phyloP scores from a whole-genome alignment of 805 yeast species.

The Lipomyces yamanashiensis region DNA sequence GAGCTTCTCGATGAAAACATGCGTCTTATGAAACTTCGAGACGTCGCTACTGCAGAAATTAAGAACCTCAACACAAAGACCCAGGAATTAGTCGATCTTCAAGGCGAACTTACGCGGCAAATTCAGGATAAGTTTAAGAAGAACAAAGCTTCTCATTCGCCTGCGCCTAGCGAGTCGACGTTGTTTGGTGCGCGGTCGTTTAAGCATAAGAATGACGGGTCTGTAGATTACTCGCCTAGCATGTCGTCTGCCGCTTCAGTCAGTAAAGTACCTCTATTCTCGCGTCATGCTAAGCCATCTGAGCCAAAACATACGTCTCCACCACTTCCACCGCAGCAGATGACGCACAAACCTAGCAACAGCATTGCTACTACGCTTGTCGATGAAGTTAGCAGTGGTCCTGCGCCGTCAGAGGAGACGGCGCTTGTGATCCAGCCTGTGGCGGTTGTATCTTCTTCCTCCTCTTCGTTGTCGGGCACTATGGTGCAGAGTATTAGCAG shows the following conservation, averaged over 20 bases:
- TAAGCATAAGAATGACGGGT: conserved; percentile 7
- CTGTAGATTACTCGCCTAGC: conserved; percentile 6
- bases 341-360: not conserved
- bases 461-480: not conserved
- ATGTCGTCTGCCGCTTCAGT: not conserved
- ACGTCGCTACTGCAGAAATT: conserved; percentile 43
- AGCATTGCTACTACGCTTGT: not conserved
- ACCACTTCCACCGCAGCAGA: not conserved
- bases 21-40: conserved; percentile 39
- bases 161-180: conserved; percentile 1
- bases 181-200: not conserved
- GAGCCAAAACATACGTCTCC: not conserved
- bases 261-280: not conserved
- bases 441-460: not conserved
- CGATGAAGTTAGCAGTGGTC: not conserved
- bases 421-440: not conserved
- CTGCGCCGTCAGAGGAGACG: not conserved
- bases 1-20: conserved; percentile 42
- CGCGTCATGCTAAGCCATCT: conserved; percentile 1
- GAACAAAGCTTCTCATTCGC: conserved; percentile 8
- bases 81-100: conserved; percentile 47
- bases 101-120: conserved; percentile 46
- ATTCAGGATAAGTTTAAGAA: conserved; percentile 43
- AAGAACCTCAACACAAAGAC: conserved; percentile 44
- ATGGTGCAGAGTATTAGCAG: conserved; percentile 1